Evolutionary conservation across 1,284 basidiomycete species (phyloP), one percentile per base, ranked within the genome.

Genomic region (Trichosporon asahii): DNA sequence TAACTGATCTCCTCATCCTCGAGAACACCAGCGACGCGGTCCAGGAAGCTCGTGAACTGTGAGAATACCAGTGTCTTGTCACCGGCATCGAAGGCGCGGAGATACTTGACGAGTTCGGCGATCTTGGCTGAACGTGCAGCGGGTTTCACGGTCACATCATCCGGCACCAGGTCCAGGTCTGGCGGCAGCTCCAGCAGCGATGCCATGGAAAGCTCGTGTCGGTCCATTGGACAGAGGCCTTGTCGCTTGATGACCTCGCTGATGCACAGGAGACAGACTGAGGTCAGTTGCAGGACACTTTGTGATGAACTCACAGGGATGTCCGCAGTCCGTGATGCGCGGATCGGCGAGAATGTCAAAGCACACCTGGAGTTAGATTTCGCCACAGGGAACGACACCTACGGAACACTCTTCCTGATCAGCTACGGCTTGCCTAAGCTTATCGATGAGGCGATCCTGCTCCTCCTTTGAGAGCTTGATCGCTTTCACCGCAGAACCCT

Each of bases 11-110:
- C 90, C 75, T 87, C 87, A 69, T 87, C 86, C 35, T 90, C 88
- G 33, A 94, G 82, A 5, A 86, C 86, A 69, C 89, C 88, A 1
- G 87, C 90, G 71, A 95, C 91, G 88, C 93, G 71, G 71, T 92
- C 90, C 70, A 94, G 81, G 82, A 93, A 94, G 2, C 89, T 88
- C 1, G 92, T 94, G 76, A 94, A 94, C 76, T 93, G 92, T 2
- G 90, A 92, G 76, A 94, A 94, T 0, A 93, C 91, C 0, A 94
- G 84, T 1, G 90, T 90, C 81, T 94, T 94, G 74, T 93, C 91
- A 5, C 85, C 87, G 2, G 77, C 73, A 0, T 91, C 90, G 12
- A 89, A 91, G 15, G 92, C 82, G 71, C 87, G 85, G 64, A 95
- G 85, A 64, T 94, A 86, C 65, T 90, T 86, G 31, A 93, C 80